Conservation (phyloP, 2,329 filamentous ascomycete species). For the Fusarium sp. region DNA sequence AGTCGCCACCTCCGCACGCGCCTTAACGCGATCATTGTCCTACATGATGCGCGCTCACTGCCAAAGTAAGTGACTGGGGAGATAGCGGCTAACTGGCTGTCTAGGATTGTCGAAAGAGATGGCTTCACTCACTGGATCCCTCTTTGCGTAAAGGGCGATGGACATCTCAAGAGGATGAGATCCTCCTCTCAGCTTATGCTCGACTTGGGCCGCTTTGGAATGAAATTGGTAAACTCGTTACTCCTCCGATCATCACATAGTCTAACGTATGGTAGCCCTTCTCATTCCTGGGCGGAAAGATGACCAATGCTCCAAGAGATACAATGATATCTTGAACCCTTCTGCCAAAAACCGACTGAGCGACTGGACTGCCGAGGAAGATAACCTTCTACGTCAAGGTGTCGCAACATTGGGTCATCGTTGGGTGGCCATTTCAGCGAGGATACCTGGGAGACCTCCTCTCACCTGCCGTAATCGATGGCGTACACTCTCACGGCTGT, state of each 20-base stretch:
- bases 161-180: slow-evolving; percentile 44
- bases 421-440: slow-evolving; percentile 42
- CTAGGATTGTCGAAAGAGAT: slow-evolving; percentile 44
- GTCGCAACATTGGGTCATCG: slow-evolving; percentile 40
- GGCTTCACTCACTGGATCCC: slow-evolving; percentile 45
- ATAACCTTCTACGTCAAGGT: slow-evolving; percentile 37
- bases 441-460: slow-evolving; percentile 40
- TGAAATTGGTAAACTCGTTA: slow-evolving; percentile 34
- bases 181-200: slow-evolving; percentile 42
- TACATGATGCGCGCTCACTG: neutral
- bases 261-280: slow-evolving; percentile 12
- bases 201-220: slow-evolving; percentile 41
- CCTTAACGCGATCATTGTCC: neutral
- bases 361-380: slow-evolving; percentile 42
- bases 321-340: slow-evolving; percentile 44
- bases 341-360: slow-evolving; percentile 39
- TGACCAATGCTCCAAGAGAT: slow-evolving; percentile 45
- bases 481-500: slow-evolving; percentile 33
- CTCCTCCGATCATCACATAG: neutral
- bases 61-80: neutral
- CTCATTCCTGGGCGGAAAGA: slow-evolving; percentile 45
- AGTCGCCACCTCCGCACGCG: slow-evolving; percentile 8
- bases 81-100: neutral
- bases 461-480: slow-evolving; percentile 45
- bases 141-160: slow-evolving; percentile 43